Evolutionary conservation across 805 yeast species (phyloP).

Genomic region (Starmera quercuum): DNA sequence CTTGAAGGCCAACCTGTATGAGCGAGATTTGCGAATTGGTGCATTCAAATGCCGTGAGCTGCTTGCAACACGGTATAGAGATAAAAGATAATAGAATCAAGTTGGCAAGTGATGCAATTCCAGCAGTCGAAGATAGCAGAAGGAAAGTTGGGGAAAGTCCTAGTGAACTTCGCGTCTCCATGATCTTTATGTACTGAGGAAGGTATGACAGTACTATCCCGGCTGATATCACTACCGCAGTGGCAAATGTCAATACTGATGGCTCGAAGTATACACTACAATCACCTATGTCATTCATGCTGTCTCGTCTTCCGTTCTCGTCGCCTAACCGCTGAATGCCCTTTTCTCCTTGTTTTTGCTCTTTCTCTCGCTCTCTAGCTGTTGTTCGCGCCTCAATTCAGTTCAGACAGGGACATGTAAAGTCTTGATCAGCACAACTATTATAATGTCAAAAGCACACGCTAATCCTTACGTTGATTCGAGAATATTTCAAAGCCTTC

Average conservation of each 20-base stretch:
- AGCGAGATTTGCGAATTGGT: conserved; percentile 58
- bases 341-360: too few species aligned
- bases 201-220: conserved; percentile 67
- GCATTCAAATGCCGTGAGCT: conserved; percentile 47
- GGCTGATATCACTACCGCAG: conserved; percentile 46
- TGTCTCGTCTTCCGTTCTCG: too few species aligned
- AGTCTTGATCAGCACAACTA: too few species aligned
- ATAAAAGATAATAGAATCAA: conserved; percentile 52
- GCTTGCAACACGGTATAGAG: conserved; percentile 55
- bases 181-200: conserved; percentile 66
- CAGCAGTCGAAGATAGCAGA: conserved; percentile 61
- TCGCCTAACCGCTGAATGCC: too few species aligned
- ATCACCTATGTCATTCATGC: too few species aligned
- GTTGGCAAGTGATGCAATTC: conserved; percentile 62
- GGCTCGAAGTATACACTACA: conserved; percentile 29
- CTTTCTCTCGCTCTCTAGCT: too few species aligned
- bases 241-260: conserved; percentile 35
- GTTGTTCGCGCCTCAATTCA: too few species aligned
- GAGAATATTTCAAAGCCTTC: too few species aligned
- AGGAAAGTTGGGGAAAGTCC: conserved; percentile 73
- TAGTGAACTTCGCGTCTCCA: conserved; percentile 54
- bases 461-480: too few species aligned
- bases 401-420: too few species aligned
- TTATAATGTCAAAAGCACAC: too few species aligned
- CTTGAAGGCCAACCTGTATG: conserved; percentile 58